Conservation (phyloP, 495 filamentous ascomycete species). For the Astrothelium subdiscretum region DNA sequence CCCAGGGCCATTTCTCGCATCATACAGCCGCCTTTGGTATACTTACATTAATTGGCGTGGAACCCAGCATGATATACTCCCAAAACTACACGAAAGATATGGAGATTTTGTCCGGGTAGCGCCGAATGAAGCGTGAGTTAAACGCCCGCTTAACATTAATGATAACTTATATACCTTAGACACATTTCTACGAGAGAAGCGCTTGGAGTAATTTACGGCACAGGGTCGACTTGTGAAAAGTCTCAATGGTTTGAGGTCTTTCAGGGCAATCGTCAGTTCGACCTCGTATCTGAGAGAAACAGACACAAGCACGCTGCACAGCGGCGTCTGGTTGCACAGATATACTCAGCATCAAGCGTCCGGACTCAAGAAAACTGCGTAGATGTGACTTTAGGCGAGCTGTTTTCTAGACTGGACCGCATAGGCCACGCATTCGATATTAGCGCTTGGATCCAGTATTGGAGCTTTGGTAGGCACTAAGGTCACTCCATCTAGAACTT, state of each 20-base stretch:
- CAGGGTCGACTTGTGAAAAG: background rate
- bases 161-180: background rate
- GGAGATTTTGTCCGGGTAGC: constrained; percentile 32
- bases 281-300: background rate
- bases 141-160: background rate
- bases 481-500: background rate
- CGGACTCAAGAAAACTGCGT: background rate
- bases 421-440: constrained; percentile 23
- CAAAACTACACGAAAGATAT: constrained; percentile 27
- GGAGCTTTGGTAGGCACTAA: constrained; percentile 25
- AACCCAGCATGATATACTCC: constrained; percentile 7
- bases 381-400: background rate
- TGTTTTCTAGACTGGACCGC: constrained; percentile 1
- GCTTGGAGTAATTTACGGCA: background rate
- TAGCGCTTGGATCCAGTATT: constrained; percentile 36
- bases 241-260: background rate
- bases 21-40: constrained; percentile 11
- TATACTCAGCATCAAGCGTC: background rate
- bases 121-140: constrained; percentile 16
- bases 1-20: constrained; percentile 16
- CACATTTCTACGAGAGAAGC: background rate
- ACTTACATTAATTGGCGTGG: constrained; percentile 9
- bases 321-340: background rate
- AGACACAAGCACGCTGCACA: background rate
- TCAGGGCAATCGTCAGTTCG: background rate